Conservation (phyloP, 768 basidiomycete genomes). For the Russula sp. region DNA sequence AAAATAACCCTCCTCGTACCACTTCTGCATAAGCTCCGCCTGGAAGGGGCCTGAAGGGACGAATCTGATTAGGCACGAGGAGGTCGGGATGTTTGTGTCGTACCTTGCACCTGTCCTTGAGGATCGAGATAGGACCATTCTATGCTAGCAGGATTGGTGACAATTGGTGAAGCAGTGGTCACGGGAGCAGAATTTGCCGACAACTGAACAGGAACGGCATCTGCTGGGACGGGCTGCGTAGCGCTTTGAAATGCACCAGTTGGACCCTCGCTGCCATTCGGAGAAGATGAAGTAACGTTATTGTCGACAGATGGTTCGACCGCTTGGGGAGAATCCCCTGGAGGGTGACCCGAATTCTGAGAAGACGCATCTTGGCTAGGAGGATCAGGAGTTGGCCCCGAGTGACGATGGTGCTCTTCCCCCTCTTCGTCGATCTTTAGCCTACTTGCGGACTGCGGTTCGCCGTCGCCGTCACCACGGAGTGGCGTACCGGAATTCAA, state of each 20-base stretch:
- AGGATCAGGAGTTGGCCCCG: neutral
- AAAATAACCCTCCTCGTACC: conserved; percentile 91
- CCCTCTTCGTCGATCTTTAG: conserved; percentile 57
- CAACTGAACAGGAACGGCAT: neutral
- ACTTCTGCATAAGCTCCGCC: conserved; percentile 88
- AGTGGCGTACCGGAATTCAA: conserved; percentile 32
- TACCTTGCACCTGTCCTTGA: conserved; percentile 87
- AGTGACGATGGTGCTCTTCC: conserved; percentile 30
- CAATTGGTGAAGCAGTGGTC: conserved; percentile 35
- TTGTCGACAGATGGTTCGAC: neutral
- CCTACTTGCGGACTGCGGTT: conserved; percentile 38
- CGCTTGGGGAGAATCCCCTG: neutral
- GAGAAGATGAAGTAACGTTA: neutral
- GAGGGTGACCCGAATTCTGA: neutral
- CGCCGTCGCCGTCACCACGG: conserved; percentile 37
- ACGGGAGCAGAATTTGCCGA: neutral
- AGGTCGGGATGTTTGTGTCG: conserved; percentile 10
- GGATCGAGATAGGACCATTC: conserved; percentile 95
- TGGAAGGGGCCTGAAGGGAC: conserved; percentile 69
- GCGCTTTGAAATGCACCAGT: neutral
- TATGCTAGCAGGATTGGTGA: conserved; percentile 51
- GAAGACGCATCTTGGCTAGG: neutral
- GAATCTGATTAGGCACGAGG: conserved; percentile 10
- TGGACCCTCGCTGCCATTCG: conserved; percentile 7
- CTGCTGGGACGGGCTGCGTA: conserved; percentile 1